These are phyloP conservation scores for Saccharomycopsis oosterbeekiorum DNA, from an alignment of 805 yeast genomes.

Conservation along the genomic window DNA sequence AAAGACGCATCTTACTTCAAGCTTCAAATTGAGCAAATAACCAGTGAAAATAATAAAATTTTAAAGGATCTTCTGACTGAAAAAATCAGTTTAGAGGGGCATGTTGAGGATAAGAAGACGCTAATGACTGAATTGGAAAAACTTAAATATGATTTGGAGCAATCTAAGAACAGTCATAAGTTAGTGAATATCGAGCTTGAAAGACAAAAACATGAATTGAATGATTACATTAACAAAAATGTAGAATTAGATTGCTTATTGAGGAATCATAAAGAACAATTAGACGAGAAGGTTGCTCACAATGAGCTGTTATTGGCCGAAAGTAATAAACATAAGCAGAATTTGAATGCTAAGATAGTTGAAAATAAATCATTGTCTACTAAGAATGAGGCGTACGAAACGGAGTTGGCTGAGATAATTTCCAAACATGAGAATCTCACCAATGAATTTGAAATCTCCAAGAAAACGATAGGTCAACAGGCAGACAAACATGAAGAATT, in stretches of 20 bases:
- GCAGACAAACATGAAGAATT: background rate
- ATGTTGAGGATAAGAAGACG: background rate
- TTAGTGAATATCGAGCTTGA: background rate
- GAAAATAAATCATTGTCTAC: background rate
- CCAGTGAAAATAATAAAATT: background rate
- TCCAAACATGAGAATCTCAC: background rate
- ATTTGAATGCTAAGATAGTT: background rate
- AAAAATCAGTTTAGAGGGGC: background rate
- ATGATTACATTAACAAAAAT: background rate
- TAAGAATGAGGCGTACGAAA: background rate
- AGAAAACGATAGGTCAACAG: background rate
- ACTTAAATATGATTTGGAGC: background rate
- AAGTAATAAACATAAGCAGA: background rate
- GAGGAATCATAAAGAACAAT: background rate
- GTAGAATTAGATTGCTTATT: background rate
- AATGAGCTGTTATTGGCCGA: background rate
- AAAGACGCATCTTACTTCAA: background rate
- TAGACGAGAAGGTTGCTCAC: background rate
- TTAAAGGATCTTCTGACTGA: background rate
- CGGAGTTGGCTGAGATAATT: background rate
- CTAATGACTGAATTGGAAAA: background rate
- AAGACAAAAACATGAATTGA: background rate
- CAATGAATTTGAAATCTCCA: background rate
- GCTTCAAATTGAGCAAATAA: background rate
- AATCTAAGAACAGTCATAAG: background rate